phyloP scores from a whole-genome alignment of 1,284 basidiomycete species.

The Takashimella tepidaria region DNA sequence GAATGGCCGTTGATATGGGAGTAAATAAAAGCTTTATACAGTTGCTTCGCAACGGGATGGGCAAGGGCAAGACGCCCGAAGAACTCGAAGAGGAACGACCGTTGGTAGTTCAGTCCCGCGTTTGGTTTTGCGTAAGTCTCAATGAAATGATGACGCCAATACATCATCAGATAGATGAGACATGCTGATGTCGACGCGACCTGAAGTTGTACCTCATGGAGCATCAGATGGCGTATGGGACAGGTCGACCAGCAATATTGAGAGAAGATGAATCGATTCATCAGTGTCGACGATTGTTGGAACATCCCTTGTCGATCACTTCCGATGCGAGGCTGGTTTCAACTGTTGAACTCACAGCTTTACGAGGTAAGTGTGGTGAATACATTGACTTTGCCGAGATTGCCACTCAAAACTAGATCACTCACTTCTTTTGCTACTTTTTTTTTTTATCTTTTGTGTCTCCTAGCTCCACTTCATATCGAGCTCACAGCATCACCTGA shows the following conservation, averaged over 20 bases:
- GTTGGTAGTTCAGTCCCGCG: conserved; percentile 70
- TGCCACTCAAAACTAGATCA: no score
- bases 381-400: no score
- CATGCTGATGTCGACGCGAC: no score
- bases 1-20: conserved; percentile 86
- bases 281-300: conserved; percentile 71
- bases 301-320: conserved; percentile 80
- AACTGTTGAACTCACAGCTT: conserved; percentile 54
- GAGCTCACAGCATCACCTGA: conserved; percentile 45
- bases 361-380: conserved; percentile 32
- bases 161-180: no score
- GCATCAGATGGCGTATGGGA: conserved; percentile 92
- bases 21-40: conserved; percentile 85
- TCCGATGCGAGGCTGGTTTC: conserved; percentile 93
- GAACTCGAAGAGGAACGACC: conserved; percentile 64
- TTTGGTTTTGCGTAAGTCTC: conserved; percentile 66
- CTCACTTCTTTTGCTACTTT: no score
- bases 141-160: no score
- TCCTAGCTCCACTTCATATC: conserved; percentile 44
- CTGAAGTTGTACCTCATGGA: conserved; percentile 82
- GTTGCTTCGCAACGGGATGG: conserved; percentile 68
- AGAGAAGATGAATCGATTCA: conserved; percentile 85
- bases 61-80: conserved; percentile 55
- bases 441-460: no score
- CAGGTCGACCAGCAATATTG: conserved; percentile 81